Conservation (phyloP, 2,329 filamentous ascomycete genomes). For the Aspergillus awamori region DNA sequence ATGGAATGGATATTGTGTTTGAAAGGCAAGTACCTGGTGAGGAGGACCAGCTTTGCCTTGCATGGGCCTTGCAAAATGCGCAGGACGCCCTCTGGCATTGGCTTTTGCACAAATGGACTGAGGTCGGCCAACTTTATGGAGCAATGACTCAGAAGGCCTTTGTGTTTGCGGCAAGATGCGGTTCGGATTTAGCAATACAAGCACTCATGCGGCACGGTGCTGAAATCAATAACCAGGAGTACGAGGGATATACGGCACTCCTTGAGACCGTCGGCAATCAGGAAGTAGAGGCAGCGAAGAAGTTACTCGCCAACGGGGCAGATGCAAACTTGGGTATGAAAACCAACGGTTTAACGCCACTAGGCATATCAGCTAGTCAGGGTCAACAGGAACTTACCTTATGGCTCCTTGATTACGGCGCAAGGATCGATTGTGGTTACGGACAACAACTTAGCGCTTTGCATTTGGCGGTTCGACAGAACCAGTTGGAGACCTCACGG, state of each 20-base stretch:
- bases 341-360: conserved; percentile 8
- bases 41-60: conserved; percentile 1
- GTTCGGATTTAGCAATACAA: conserved; percentile 17
- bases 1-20: conserved; percentile 10
- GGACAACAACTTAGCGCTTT: too few species aligned
- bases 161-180: conserved; percentile 16
- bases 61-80: conserved; percentile 18
- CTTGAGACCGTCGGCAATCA: conserved; percentile 5
- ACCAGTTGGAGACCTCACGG: too few species aligned
- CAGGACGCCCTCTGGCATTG: conserved; percentile 23
- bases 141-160: conserved; percentile 14
- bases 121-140: conserved; percentile 14
- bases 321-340: conserved; percentile 16
- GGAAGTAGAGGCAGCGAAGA: conserved; percentile 13
- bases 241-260: conserved; percentile 18
- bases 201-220: conserved; percentile 19
- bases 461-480: too few species aligned
- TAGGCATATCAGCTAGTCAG: too few species aligned
- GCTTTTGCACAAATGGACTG: conserved; percentile 21
- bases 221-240: conserved; percentile 21
- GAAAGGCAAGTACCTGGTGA: conserved; percentile 6
- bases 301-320: conserved; percentile 25
- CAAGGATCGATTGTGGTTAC: too few species aligned
- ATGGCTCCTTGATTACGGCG: too few species aligned
- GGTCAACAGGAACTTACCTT: too few species aligned